phyloP scores from a whole-genome alignment of 2,329 filamentous ascomycete genomes.

The Geosmithia putterillii region DNA sequence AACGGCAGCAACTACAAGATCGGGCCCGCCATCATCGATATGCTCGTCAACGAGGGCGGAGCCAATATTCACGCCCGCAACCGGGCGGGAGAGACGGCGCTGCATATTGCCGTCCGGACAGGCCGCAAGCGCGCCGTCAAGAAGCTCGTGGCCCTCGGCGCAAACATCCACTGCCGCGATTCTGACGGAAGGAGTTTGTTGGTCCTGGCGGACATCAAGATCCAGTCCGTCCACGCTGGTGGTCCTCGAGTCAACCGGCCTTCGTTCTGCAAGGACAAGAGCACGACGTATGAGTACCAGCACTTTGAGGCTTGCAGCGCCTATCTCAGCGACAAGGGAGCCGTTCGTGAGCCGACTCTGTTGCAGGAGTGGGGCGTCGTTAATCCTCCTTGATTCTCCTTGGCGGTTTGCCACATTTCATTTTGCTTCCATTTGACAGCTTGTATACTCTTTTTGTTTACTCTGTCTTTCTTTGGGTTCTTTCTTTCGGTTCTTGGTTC shows the following conservation, averaged over 20 bases:
- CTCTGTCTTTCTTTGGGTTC: too few species aligned
- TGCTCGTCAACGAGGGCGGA: slow-evolving; percentile 24
- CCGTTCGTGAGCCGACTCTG: slow-evolving; percentile 18
- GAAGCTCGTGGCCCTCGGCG: slow-evolving; percentile 30
- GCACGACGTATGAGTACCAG: slow-evolving; percentile 14
- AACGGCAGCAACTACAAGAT: slow-evolving; percentile 37
- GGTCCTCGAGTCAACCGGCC: too few species aligned
- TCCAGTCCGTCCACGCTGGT: too few species aligned
- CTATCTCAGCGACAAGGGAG: slow-evolving; percentile 24
- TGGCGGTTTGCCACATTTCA: too few species aligned
- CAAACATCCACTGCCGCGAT: slow-evolving; percentile 34
- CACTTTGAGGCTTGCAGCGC: slow-evolving; percentile 32
- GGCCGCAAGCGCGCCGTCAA: slow-evolving; percentile 39
- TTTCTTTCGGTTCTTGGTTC: too few species aligned
- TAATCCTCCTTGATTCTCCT: too few species aligned
- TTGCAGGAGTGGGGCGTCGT: slow-evolving; percentile 24
- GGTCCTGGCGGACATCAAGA: slow-evolving; percentile 29
- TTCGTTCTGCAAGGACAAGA: too few species aligned
- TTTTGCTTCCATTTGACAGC: too few species aligned
- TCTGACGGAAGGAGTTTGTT: slow-evolving; percentile 29
- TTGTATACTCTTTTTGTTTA: too few species aligned
- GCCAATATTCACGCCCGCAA: slow-evolving; percentile 38
- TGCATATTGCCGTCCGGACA: slow-evolving; percentile 39
- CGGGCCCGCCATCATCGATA: slow-evolving; percentile 30
- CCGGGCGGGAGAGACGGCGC: slow-evolving; percentile 38